phyloP scores from a whole-genome alignment of 768 basidiomycete species.

The Lenzites betulinus region DNA sequence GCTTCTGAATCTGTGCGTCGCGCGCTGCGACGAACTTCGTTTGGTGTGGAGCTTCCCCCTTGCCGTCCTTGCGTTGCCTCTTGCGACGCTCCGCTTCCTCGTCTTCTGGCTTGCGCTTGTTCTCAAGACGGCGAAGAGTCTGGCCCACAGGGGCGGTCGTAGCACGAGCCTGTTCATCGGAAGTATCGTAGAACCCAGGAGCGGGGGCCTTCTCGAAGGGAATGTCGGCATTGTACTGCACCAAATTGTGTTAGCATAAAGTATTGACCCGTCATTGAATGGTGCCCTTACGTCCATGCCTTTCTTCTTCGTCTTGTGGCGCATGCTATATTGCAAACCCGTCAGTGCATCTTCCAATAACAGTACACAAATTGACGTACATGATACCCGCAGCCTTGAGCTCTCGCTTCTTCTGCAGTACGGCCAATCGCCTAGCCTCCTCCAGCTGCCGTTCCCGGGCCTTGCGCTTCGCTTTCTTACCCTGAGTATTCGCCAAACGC shows the following conservation, averaged over 20 bases:
- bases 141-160: conserved; percentile 91
- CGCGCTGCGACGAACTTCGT: conserved; percentile 97
- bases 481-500: conserved; percentile 97
- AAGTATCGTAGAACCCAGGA: conserved; percentile 94
- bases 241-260: conserved; percentile 11
- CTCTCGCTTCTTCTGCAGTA: conserved; percentile 96
- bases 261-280: conserved; percentile 1
- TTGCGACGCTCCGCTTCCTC: conserved; percentile 94
- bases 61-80: conserved; percentile 71
- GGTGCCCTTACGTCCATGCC: conserved; percentile 86
- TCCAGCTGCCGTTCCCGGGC: conserved; percentile 96
- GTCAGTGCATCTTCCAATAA: not conserved
- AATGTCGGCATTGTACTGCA: conserved; percentile 95
- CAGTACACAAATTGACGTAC: conserved; percentile 28
- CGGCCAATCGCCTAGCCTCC: conserved; percentile 91
- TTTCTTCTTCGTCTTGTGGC: conserved; percentile 91
- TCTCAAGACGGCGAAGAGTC: conserved; percentile 87
- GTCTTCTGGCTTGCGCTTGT: conserved; percentile 92
- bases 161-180: conserved; percentile 87
- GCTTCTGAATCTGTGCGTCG: conserved; percentile 95
- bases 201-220: conserved; percentile 98
- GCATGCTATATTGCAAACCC: conserved; percentile 58
- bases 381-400: conserved; percentile 98
- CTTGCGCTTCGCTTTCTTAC: conserved; percentile 99
- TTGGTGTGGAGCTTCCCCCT: conserved; percentile 64